Evolutionary conservation across 2,329 filamentous ascomycete genomes (phyloP).

Genomic region (Talaromyces piceae): DNA sequence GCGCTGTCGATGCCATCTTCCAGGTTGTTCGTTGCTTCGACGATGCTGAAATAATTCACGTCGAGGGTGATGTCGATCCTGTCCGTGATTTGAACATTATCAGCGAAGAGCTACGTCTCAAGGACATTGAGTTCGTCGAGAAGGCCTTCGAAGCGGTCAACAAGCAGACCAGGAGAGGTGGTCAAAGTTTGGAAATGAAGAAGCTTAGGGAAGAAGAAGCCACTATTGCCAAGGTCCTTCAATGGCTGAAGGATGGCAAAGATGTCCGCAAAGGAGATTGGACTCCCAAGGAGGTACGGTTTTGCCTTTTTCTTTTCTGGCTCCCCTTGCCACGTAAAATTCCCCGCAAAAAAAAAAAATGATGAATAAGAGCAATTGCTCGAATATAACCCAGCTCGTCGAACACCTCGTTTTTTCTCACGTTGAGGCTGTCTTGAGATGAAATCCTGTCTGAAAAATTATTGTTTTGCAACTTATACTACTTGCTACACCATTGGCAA

Average conservation of each 20-base stretch:
- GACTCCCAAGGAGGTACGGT: slow-evolving; percentile 82
- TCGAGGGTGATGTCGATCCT: slow-evolving; percentile 97
- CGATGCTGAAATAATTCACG: slow-evolving; percentile 98
- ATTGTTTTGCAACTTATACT: slow-evolving; percentile 2
- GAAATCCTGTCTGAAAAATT: slow-evolving; percentile 61
- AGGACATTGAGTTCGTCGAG: slow-evolving; percentile 97
- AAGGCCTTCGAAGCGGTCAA: slow-evolving; percentile 86
- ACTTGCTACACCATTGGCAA: neutral
- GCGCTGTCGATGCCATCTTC: slow-evolving; percentile 96
- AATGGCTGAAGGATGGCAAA: slow-evolving; percentile 77
- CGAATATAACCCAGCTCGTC: slow-evolving; percentile 99
- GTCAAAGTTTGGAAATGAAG: slow-evolving; percentile 95
- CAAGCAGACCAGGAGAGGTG: slow-evolving; percentile 92
- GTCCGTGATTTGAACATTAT: slow-evolving; percentile 93
- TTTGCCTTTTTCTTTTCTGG: slow-evolving; percentile 14
- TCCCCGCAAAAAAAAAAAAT: slow-evolving; percentile 44
- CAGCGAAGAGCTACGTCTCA: slow-evolving; percentile 89
- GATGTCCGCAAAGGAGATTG: slow-evolving; percentile 88
- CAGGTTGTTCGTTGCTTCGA: slow-evolving; percentile 96
- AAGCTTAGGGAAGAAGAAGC: slow-evolving; percentile 92
- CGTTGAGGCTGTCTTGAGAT: slow-evolving; percentile 82
- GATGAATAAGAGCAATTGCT: slow-evolving; percentile 98
- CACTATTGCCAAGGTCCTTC: slow-evolving; percentile 81
- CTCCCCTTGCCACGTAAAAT: slow-evolving; percentile 10
- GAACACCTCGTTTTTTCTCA: slow-evolving; percentile 70